Evolutionary conservation across 768 basidiomycete genomes (phyloP).

Genomic region (Daedaleopsis sinensis): DNA sequence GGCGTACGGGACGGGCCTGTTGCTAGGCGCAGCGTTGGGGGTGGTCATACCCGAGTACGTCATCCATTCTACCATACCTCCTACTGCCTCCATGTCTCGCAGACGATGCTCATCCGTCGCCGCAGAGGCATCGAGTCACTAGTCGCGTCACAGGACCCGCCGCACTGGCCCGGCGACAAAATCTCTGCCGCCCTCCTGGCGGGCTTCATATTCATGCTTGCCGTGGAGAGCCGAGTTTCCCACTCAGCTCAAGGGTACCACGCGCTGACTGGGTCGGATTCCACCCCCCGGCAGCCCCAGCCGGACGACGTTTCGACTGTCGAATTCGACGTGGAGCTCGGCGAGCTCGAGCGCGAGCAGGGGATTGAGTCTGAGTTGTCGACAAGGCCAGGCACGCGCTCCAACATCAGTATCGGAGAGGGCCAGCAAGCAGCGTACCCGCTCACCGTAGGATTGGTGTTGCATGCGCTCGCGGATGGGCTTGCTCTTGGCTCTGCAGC

Average conservation of each 20-base stretch:
- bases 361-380: conserved; percentile 21
- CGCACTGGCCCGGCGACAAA: conserved; percentile 48
- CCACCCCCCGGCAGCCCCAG: conserved; percentile 28
- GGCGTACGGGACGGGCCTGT: conserved; percentile 76
- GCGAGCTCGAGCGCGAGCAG: conserved; percentile 53
- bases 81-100: not conserved
- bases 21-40: conserved; percentile 88
- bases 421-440: conserved; percentile 56
- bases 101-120: conserved; percentile 2
- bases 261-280: not conserved
- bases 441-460: conserved; percentile 81
- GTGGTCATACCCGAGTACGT: conserved; percentile 94
- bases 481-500: conserved; percentile 87
- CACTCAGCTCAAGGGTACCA: not conserved
- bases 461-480: conserved; percentile 91
- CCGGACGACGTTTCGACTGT: conserved; percentile 34
- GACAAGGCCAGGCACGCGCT: not conserved
- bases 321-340: conserved; percentile 67
- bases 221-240: conserved; percentile 63
- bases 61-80: not conserved
- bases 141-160: not conserved
- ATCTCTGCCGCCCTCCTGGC: conserved; percentile 66
- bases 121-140: conserved; percentile 11
- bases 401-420: conserved; percentile 3
- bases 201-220: conserved; percentile 67